These are phyloP conservation scores for Xylaria bambusicola DNA, from an alignment of 495 filamentous ascomycete genomes.

Conservation along the genomic window DNA sequence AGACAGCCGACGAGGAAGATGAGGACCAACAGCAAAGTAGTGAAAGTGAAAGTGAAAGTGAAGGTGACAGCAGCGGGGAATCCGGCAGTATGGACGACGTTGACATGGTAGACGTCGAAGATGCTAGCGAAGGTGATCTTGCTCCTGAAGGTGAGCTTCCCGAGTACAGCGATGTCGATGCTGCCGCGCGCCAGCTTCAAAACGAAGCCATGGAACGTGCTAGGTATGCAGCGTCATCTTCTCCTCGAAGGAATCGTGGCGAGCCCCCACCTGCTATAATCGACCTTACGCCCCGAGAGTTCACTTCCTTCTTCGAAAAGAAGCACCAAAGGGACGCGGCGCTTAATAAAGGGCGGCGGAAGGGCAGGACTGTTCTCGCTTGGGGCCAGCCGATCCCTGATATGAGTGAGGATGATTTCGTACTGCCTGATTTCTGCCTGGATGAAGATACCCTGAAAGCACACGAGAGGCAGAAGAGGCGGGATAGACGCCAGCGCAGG, in stretches of 20 bases:
- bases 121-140: slow-evolving; percentile 37
- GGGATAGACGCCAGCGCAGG: slow-evolving; percentile 35
- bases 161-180: slow-evolving; percentile 72
- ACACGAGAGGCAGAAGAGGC: slow-evolving; percentile 61
- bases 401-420: slow-evolving; percentile 66
- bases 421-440: slow-evolving; percentile 68
- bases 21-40: slow-evolving; percentile 33
- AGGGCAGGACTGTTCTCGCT: slow-evolving; percentile 58
- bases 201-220: slow-evolving; percentile 62
- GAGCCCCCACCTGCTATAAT: slow-evolving; percentile 39
- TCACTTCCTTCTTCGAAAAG: slow-evolving; percentile 83
- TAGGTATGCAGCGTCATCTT: slow-evolving; percentile 25
- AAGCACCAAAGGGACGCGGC: slow-evolving; percentile 75
- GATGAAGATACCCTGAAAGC: slow-evolving; percentile 67
- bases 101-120: slow-evolving; percentile 26
- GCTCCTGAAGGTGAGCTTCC: slow-evolving; percentile 49
- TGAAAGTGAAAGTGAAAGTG: slow-evolving; percentile 27
- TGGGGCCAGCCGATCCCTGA: slow-evolving; percentile 87
- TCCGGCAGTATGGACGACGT: slow-evolving; percentile 32
- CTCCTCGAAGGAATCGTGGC: slow-evolving; percentile 27
- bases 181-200: slow-evolving; percentile 70
- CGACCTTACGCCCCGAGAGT: slow-evolving; percentile 55
- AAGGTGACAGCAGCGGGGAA: slow-evolving; percentile 27
- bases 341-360: slow-evolving; percentile 59
- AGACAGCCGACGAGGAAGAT: slow-evolving; percentile 39